Percentiles rank a stretch among this genome's conserved stretches.
Evolutionary conservation across 768 basidiomycete genomes (phyloP).

Genomic region (Cystofilobasidium ferigula): DNA sequence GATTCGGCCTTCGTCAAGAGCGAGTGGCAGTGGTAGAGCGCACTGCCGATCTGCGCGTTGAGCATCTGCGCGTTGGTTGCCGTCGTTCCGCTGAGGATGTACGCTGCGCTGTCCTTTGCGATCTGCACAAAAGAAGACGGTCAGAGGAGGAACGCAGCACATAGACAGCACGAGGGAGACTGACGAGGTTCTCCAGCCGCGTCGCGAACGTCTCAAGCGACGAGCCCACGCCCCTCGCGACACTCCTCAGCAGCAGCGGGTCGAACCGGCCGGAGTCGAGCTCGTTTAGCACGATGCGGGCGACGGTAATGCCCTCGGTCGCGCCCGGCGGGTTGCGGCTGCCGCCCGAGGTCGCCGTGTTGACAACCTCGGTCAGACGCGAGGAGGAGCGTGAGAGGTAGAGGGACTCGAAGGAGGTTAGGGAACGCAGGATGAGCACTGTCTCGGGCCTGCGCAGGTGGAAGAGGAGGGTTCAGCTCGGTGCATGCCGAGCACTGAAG

Average conservation of each 20-base stretch:
- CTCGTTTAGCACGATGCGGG: constrained; percentile 73
- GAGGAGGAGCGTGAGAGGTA: constrained; percentile 75
- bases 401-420: constrained; percentile 72
- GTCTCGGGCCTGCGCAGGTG: constrained; percentile 65
- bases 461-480: not conserved
- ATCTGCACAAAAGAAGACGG: constrained; percentile 42
- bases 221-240: constrained; percentile 60
- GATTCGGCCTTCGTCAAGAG: constrained; percentile 55
- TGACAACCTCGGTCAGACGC: constrained; percentile 71
- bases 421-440: constrained; percentile 67
- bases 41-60: constrained; percentile 69
- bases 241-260: constrained; percentile 65
- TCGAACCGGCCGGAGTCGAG: constrained; percentile 88
- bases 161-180: constrained; percentile 31
- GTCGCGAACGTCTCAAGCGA: constrained; percentile 59
- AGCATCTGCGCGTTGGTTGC: constrained; percentile 66
- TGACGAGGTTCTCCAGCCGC: constrained; percentile 58
- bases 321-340: constrained; percentile 58
- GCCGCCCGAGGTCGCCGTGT: constrained; percentile 63
- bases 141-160: not conserved
- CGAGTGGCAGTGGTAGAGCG: constrained; percentile 63
- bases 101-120: constrained; percentile 64
- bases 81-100: constrained; percentile 59
- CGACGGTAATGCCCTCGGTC: constrained; percentile 64
- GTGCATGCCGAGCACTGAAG: not conserved